These are phyloP conservation scores for Heliamphora exappendiculata DNA, from an alignment of 148 eudicot genomes.

Conservation along the genomic window DNA sequence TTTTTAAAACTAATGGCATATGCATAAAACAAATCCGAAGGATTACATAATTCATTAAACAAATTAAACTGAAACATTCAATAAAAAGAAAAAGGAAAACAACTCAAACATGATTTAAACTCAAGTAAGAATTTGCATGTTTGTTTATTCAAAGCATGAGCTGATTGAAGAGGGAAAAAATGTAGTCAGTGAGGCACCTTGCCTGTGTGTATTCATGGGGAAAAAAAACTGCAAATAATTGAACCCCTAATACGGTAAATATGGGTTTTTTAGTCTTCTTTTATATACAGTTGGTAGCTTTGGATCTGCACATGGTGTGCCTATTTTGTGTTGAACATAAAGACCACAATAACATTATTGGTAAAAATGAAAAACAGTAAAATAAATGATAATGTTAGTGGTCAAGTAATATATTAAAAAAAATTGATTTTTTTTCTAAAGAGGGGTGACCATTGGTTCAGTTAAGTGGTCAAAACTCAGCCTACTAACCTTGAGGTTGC, in stretches of 20 bases:
- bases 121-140: too few species aligned
- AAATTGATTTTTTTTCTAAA: too few species aligned
- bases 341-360: not conserved
- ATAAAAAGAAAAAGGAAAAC: not conserved
- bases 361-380: not conserved
- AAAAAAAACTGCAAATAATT: conserved; percentile 36
- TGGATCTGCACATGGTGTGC: conserved; percentile 58
- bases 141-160: not conserved
- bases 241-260: conserved; percentile 44
- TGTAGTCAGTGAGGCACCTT: conserved; percentile 22
- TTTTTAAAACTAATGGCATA: too few species aligned
- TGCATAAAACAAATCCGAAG: too few species aligned
- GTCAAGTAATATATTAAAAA: too few species aligned
- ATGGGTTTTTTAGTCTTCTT: conserved; percentile 46
- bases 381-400: too few species aligned
- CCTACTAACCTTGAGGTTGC: too few species aligned
- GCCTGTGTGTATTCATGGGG: conserved; percentile 39
- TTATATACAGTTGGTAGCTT: conserved; percentile 45
- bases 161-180: not conserved
- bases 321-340: conserved; percentile 18
- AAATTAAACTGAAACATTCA: too few species aligned
- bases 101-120: not conserved
- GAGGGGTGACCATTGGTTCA: too few species aligned
- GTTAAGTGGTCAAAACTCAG: too few species aligned
- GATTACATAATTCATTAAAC: too few species aligned